Conservation (phyloP, 177 flowering plant species). For the Tripterygium wilfordii region DNA sequence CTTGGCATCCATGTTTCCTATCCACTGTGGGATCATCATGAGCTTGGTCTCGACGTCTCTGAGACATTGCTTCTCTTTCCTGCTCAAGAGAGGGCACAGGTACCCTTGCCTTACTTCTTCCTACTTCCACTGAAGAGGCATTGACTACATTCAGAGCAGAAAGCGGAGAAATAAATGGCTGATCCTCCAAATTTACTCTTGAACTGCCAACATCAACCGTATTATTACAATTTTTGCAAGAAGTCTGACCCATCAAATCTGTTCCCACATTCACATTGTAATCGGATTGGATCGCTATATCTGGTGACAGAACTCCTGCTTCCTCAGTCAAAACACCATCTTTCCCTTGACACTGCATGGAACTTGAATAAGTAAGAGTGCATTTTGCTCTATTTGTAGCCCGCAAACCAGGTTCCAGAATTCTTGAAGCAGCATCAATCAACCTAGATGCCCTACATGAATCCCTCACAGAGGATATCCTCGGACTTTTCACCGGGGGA, state of each 20-base stretch:
- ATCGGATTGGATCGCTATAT: conserved; percentile 11
- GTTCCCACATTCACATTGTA: conserved; percentile 10
- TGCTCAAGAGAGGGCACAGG: conserved; percentile 14
- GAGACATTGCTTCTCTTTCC: conserved; percentile 18
- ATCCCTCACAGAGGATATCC: conserved; percentile 38
- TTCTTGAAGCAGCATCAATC: conserved; percentile 78
- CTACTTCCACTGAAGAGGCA: conserved; percentile 26
- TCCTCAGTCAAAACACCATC: conserved; percentile 15
- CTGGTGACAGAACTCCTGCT: no score
- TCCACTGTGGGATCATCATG: conserved; percentile 9
- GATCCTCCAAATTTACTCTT: conserved; percentile 18
- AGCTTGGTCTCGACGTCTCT: conserved; percentile 11
- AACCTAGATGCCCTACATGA: conserved; percentile 53
- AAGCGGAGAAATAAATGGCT: conserved; percentile 12
- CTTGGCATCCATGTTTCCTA: conserved; percentile 12
- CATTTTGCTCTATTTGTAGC: conserved; percentile 50
- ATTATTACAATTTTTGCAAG: conserved; percentile 60
- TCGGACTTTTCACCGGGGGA: conserved; percentile 48
- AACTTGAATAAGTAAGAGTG: conserved; percentile 49
- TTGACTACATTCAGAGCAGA: conserved; percentile 17
- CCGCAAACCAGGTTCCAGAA: conserved; percentile 81
- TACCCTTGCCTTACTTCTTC: conserved; percentile 16
- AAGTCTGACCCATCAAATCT: conserved; percentile 30
- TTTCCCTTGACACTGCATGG: conserved; percentile 13
- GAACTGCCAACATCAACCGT: conserved; percentile 24